A percentile compares a stretch with the other conserved stretches of the same genome.
Conservation (phyloP, 1,139 yeast genomes). For the Debaryomyces robertsiae region DNA sequence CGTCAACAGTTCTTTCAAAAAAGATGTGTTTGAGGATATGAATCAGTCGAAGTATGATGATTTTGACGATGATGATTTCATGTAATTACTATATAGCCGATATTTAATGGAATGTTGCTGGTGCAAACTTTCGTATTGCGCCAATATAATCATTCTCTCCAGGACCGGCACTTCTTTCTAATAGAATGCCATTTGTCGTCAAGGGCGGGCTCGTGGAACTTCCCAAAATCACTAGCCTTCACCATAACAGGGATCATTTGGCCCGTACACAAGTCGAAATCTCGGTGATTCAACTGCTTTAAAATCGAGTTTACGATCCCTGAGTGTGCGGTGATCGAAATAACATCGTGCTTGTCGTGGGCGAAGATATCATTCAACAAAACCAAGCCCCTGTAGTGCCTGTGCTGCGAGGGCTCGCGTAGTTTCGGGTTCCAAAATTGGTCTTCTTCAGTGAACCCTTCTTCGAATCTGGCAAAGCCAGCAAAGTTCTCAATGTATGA, state of each 20-base stretch:
- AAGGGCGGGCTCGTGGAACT: conserved; percentile 1
- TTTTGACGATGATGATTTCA: conserved; percentile 80
- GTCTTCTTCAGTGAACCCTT: conserved; percentile 30
- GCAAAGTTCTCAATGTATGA: conserved; percentile 26
- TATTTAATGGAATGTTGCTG: too few species aligned
- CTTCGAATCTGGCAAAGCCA: conserved; percentile 32
- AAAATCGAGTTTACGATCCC: conserved; percentile 36
- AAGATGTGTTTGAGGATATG: conserved; percentile 64
- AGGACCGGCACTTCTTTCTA: neutral
- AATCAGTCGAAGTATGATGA: conserved; percentile 53
- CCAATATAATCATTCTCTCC: neutral
- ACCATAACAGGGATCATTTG: conserved; percentile 26
- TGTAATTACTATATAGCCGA: conserved; percentile 48
- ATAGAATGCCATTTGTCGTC: conserved; percentile 6
- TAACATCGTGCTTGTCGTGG: conserved; percentile 26
- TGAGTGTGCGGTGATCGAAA: conserved; percentile 39
- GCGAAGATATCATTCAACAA: conserved; percentile 35
- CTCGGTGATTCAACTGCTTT: conserved; percentile 30
- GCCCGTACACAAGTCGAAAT: conserved; percentile 24
- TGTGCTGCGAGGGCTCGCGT: conserved; percentile 31
- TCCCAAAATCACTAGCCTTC: conserved; percentile 6
- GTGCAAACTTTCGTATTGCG: neutral
- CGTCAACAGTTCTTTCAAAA: conserved; percentile 78
- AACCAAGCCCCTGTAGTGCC: conserved; percentile 29
- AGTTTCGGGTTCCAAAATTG: conserved; percentile 27